phyloP scores from a whole-genome alignment of 768 basidiomycete species.

The Daedalea quercina region DNA sequence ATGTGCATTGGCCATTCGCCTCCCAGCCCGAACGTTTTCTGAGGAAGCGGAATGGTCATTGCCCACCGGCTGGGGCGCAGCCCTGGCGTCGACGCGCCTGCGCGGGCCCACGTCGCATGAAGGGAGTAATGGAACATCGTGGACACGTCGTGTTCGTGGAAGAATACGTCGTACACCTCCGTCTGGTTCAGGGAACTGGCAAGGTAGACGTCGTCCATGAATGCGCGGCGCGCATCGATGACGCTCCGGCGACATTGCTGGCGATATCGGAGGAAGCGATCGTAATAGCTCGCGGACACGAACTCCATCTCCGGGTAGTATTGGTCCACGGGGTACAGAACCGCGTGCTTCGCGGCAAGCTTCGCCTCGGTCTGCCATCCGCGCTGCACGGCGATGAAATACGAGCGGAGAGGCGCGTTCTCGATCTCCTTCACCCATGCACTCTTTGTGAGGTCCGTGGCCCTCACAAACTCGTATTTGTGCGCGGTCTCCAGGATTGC shows the following conservation, averaged over 20 bases:
- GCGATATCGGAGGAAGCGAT: background rate
- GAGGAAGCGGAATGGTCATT: background rate
- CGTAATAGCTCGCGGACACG: conserved; percentile 11
- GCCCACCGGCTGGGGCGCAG: background rate
- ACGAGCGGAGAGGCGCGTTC: conserved; percentile 9
- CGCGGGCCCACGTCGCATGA: background rate
- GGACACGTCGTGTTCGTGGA: background rate
- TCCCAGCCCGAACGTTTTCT: background rate
- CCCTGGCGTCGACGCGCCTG: background rate
- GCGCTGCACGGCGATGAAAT: conserved; percentile 12
- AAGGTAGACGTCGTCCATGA: background rate
- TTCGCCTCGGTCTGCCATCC: conserved; percentile 13
- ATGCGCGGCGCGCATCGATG: background rate
- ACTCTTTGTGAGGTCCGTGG: conserved; percentile 4
- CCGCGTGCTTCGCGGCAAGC: conserved; percentile 6
- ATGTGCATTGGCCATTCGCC: background rate
- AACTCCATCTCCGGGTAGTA: conserved; percentile 12
- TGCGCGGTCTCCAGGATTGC: conserved; percentile 15
- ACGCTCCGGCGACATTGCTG: background rate
- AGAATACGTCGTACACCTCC: background rate
- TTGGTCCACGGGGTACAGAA: background rate
- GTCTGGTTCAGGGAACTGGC: background rate
- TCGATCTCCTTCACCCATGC: background rate
- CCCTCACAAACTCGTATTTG: conserved; percentile 17
- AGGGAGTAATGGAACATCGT: background rate